Evolutionary conservation across 192 early-diverging fungal species (phyloP).

Genomic region (Tieghemiomyces parasiticus): DNA sequence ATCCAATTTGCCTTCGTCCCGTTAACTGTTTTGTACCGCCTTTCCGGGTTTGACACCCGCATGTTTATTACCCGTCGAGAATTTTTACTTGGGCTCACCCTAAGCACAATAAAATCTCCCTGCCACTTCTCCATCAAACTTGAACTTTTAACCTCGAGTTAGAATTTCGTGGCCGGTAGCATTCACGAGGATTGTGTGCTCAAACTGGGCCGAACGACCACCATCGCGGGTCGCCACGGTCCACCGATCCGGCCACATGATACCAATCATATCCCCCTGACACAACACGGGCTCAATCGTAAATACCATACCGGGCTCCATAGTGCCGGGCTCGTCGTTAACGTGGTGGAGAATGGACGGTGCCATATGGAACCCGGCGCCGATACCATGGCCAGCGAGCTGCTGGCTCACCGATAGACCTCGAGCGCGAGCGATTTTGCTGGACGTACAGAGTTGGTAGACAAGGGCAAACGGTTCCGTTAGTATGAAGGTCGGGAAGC

Average conservation of each 20-base stretch:
- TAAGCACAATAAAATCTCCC: too few relatives aligned
- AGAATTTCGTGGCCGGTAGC: slow-evolving; percentile 45
- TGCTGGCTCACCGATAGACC: slow-evolving; percentile 50
- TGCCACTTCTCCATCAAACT: too few relatives aligned
- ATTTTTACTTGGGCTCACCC: too few relatives aligned
- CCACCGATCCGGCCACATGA: slow-evolving; percentile 82
- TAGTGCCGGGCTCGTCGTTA: slow-evolving; percentile 52
- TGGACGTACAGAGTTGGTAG: too few relatives aligned
- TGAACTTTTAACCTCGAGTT: slow-evolving; percentile 32
- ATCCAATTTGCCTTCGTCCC: too few relatives aligned
- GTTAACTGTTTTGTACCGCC: too few relatives aligned
- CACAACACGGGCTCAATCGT: slow-evolving; percentile 82
- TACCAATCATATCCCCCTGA: slow-evolving; percentile 50
- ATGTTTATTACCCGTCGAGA: too few relatives aligned
- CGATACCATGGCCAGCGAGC: slow-evolving; percentile 81
- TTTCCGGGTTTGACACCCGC: too few relatives aligned
- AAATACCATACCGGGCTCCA: slow-evolving; percentile 70
- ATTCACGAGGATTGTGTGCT: slow-evolving; percentile 61
- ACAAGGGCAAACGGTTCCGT: too few relatives aligned
- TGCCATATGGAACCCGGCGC: slow-evolving; percentile 65
- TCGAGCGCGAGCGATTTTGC: slow-evolving; percentile 16
- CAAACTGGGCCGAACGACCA: slow-evolving; percentile 78
- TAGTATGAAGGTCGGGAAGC: too few relatives aligned
- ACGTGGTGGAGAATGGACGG: slow-evolving; percentile 67
- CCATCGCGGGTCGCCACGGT: slow-evolving; percentile 63